Base-by-base conservation (phyloP, 2,329 filamentous ascomycete species). In the Beauveria brongniartii region DNA sequence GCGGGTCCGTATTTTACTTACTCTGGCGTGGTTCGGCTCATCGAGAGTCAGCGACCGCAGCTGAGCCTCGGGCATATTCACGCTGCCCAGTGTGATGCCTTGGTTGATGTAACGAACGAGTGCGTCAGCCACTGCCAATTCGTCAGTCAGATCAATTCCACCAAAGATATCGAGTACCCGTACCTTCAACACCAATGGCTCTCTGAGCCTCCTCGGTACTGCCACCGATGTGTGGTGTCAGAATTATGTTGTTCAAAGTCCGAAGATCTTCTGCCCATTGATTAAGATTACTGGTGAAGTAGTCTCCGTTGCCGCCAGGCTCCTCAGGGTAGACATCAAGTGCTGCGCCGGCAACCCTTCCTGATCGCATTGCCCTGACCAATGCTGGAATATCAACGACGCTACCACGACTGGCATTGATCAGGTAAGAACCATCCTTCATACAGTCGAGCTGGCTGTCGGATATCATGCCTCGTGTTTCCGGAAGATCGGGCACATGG, bases 161-260 rank as follows among this genome's bases (percentile, higher is more conserved):
- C 55, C 20, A 20, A 24, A n/a, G 18, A 8, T 41, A 18, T 5
- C 22, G 22, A 43, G 51, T 46, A 48, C 20, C 65, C 71, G 61
- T 74, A 82, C 82, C 83, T 80, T 99, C 94, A 48, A 95, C 83
- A 67, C 94, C 94, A 72, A 99, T 99, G 18, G 94, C 93, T 62
- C 90, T 88, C 78, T 99, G 94, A 5, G 94, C 94, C 77, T 99
- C 94, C 76, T 99, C 94, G 0, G 94, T 99, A 75, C 91, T 96
- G 61, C 94, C 94, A 68, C 94, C 94, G 70, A 99, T 97, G 74
- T 99, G 94, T 24, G 94, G 94, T 1, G 93, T 96, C 55, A 99
- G 81, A 67, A 99, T 96, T 67, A 99, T 80, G 77, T 99, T 99
- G 77, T 88, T 94, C 63, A 97, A 79, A 57, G 83, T 83, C 59